A percentile compares a stretch with the other conserved stretches of the same genome.
These are phyloP conservation scores for Eruca vesicaria DNA, from an alignment of 441 rosid species.

Conservation along the genomic window DNA sequence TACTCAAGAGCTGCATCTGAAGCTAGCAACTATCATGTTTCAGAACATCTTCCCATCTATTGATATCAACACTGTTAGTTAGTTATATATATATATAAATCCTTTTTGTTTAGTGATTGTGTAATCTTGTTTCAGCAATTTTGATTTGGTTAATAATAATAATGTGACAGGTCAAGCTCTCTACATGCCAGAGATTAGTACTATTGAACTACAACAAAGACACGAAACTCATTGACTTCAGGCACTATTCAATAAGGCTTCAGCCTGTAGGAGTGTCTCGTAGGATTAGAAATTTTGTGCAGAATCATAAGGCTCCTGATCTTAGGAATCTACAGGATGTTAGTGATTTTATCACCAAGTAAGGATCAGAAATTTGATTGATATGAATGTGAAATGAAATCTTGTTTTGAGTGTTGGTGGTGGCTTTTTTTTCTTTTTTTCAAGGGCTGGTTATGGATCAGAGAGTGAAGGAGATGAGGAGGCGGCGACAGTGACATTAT, in stretches of 20 bases:
- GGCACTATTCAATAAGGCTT: constrained; percentile 90
- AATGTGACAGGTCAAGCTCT: constrained; percentile 76
- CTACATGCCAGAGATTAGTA: constrained; percentile 92
- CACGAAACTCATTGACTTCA: constrained; percentile 76
- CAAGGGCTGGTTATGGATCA: constrained; percentile 76
- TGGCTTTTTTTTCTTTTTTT: neutral
- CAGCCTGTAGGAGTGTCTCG: constrained; percentile 93
- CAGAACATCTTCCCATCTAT: constrained; percentile 95
- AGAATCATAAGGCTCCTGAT: constrained; percentile 90
- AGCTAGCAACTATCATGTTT: constrained; percentile 82
- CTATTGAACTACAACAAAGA: constrained; percentile 86
- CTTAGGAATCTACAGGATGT: constrained; percentile 88
- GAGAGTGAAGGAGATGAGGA: constrained; percentile 92
- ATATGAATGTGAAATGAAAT: neutral
- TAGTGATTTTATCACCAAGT: constrained; percentile 88
- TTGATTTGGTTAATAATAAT: constrained; percentile 1
- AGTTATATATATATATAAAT: neutral
- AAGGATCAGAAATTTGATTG: constrained; percentile 30
- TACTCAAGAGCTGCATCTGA: constrained; percentile 76
- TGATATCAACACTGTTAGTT: constrained; percentile 85
- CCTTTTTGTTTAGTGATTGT: neutral
- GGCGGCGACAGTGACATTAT: constrained; percentile 79
- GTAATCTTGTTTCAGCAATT: constrained; percentile 3
- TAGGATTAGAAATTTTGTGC: constrained; percentile 88
- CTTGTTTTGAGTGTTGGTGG: neutral